These are phyloP conservation scores for Zasmidium angulare DNA, from an alignment of 2,329 filamentous ascomycete species.

Conservation along the genomic window DNA sequence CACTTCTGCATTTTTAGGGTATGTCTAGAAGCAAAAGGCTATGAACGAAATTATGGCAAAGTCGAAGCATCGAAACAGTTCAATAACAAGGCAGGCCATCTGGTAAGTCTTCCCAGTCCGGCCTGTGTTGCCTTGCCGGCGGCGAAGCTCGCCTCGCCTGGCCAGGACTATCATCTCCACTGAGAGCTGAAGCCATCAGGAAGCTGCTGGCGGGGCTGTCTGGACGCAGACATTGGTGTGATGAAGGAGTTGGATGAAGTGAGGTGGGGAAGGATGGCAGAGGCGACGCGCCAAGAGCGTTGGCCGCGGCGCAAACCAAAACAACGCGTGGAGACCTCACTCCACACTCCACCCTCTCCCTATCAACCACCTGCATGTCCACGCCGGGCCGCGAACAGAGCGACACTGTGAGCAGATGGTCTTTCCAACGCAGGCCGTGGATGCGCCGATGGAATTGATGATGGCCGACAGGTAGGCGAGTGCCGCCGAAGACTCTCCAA, in stretches of 20 bases:
- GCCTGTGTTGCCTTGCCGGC: neutral
- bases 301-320: neutral
- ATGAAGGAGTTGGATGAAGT: neutral
- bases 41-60: neutral
- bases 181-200: neutral
- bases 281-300: neutral
- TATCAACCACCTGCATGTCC: neutral
- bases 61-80: neutral
- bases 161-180: neutral
- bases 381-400: neutral
- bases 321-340: neutral
- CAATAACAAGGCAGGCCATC: neutral
- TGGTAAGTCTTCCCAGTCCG: neutral
- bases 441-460: neutral
- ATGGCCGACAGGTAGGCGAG: neutral
- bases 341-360: neutral
- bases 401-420: neutral
- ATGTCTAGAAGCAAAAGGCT: no score
- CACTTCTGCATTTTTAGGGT: slow-evolving; percentile 10
- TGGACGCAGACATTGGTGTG: neutral
- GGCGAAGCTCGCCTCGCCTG: neutral
- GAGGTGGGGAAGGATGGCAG: neutral
- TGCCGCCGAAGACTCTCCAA: neutral
- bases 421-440: neutral
- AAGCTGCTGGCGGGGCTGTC: neutral